Evolutionary conservation across 106 monocot species (phyloP), one percentile per base, ranked within the genome.

Genomic region (Iris macrosiphon): DNA sequence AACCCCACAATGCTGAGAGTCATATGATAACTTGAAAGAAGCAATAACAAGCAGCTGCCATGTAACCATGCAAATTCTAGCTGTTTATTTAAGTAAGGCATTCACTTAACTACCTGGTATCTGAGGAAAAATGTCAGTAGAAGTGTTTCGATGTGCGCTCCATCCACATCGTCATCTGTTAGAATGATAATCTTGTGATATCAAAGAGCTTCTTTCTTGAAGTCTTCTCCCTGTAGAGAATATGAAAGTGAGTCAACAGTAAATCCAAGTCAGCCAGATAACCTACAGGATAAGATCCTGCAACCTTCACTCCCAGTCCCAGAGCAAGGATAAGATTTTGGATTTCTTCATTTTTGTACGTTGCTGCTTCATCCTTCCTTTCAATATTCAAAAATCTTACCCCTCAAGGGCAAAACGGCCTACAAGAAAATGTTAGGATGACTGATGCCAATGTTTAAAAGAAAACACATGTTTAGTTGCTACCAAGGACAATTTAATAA

Each of bases 131-230:
- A 99, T 62, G 98, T 99, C 22, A 99, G 78, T 7, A 99, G 77
- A 64, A 99, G 87, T 16, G 98, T 99, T 52, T 91, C 65, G 24
- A 99, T 99, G 38, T 99, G 98, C 57, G 98, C 98, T 51, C 98
- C 98, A 74, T 99, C 98, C 61, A 99, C 91, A 69, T 99, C 98
- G 63, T 91, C 98, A 73, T 99, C 98, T n/a, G 98, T 99, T 29
- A 99, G 70, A 54, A 99, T 99, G 44, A 99, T 87, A 27, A 99
- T 99, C 64, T 84, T 99, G 72, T 99, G 98, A 74, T 99, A 99
- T 5, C 98, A 66, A 55, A 99, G 76, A 8, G 72, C 75, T 35
- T 99, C 87, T 54, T 84, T 99, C 61, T 60, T 83, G 57, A 99
- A 99, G 63, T 99, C 98, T 63, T 99, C 98, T 1, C 98, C 98